These are phyloP conservation scores for Spergularia marina DNA, from an alignment of 148 eudicot species.

Conservation along the genomic window DNA sequence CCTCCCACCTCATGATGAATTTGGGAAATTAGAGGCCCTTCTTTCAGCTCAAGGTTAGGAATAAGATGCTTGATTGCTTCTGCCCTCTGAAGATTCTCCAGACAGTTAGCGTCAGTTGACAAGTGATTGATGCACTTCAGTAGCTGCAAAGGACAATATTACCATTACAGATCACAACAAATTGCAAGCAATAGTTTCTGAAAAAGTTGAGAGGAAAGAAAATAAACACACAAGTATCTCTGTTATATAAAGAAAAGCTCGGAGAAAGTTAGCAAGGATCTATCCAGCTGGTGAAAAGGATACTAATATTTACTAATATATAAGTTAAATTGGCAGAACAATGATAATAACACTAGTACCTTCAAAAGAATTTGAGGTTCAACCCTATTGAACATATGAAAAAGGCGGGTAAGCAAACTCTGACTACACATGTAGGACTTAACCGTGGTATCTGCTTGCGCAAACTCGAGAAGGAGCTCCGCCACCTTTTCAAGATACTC, in stretches of 20 bases:
- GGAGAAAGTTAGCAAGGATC: neutral
- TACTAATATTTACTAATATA: neutral
- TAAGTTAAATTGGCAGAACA: neutral
- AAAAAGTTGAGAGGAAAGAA: neutral
- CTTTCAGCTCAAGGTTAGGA: constrained; percentile 95
- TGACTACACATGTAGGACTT: constrained; percentile 93
- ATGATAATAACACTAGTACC: constrained; percentile 38
- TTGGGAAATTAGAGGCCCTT: constrained; percentile 89
- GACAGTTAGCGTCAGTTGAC: constrained; percentile 95
- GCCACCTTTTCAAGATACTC: constrained; percentile 97
- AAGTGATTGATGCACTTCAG: constrained; percentile 88
- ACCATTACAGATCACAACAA: neutral
- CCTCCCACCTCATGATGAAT: constrained; percentile 78
- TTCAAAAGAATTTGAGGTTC: constrained; percentile 90
- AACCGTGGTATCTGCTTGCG: constrained; percentile 87
- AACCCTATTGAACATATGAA: constrained; percentile 91
- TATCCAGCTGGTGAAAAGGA: neutral
- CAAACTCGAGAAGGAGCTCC: constrained; percentile 89
- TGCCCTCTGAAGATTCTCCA: constrained; percentile 98
- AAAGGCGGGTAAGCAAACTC: constrained; percentile 89
- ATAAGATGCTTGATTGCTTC: constrained; percentile 92
- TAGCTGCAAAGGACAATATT: constrained; percentile 43
- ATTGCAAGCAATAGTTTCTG: neutral
- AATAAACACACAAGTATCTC: neutral
- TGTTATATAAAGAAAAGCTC: too few relatives aligned